Evolutionary conservation across 2,329 filamentous ascomycete genomes (phyloP).

Genomic region (Stachybotrys echinatus): DNA sequence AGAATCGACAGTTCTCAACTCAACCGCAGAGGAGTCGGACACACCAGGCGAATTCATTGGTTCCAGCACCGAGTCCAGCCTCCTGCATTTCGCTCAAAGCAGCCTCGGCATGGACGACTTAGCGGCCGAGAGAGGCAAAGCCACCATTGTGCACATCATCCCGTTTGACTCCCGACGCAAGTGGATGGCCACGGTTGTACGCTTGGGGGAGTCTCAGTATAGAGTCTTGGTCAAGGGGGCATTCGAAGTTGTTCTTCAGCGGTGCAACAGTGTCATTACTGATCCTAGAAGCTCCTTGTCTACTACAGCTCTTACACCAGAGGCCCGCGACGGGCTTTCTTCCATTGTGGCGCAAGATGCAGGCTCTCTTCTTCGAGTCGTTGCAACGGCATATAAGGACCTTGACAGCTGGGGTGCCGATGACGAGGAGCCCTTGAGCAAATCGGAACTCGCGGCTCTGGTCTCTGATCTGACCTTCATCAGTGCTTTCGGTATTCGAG

Average conservation of each 20-base stretch:
- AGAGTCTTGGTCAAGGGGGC: slow-evolving; percentile 53
- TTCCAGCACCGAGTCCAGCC: slow-evolving; percentile 50
- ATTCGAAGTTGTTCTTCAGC: slow-evolving; percentile 52
- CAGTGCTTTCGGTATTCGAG: slow-evolving; percentile 61
- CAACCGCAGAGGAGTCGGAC: slow-evolving; percentile 45
- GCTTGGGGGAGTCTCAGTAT: slow-evolving; percentile 39
- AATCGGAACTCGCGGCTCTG: slow-evolving; percentile 41
- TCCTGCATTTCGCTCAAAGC: slow-evolving; percentile 45
- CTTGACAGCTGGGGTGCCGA: slow-evolving; percentile 64
- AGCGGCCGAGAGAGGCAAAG: slow-evolving; percentile 40
- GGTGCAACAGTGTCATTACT: no score
- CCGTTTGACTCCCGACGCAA: slow-evolving; percentile 51
- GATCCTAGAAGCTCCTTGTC: slow-evolving; percentile 35
- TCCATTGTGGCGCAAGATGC: slow-evolving; percentile 27
- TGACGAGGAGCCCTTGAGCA: slow-evolving; percentile 61
- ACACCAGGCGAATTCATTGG: slow-evolving; percentile 43
- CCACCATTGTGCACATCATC: slow-evolving; percentile 40
- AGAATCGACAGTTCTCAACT: slow-evolving; percentile 39
- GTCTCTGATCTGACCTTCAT: slow-evolving; percentile 59
- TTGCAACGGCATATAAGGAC: slow-evolving; percentile 69
- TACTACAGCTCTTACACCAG: slow-evolving; percentile 20
- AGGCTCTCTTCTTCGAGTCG: slow-evolving; percentile 72
- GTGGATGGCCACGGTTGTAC: slow-evolving; percentile 51
- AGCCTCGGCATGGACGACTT: slow-evolving; percentile 40
- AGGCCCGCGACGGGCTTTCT: slow-evolving; percentile 23